Evolutionary conservation across 306 rosid species (phyloP).

Genomic region (Pachyrhizus erosus): DNA sequence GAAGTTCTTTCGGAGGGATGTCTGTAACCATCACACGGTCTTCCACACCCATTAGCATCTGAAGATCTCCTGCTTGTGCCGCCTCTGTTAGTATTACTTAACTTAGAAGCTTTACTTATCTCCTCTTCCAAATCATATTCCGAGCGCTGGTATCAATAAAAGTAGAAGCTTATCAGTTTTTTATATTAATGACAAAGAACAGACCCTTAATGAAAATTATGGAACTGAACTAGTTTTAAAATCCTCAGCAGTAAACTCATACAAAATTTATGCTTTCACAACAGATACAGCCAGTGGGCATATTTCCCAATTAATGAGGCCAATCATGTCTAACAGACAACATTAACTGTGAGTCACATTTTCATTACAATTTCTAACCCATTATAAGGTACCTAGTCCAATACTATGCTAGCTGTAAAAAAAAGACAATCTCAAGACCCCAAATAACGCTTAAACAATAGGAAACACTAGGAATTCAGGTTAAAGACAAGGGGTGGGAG

Average conservation of each 20-base stretch:
- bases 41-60: conserved; percentile 53
- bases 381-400: background rate
- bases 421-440: background rate
- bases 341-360: background rate
- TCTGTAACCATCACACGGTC: conserved; percentile 50
- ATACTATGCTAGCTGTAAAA: background rate
- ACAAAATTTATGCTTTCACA: conserved; percentile 16
- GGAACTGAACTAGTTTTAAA: conserved; percentile 35
- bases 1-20: conserved; percentile 56
- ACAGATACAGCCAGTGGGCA: no score
- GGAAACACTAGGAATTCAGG: background rate
- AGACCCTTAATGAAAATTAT: conserved; percentile 36
- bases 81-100: conserved; percentile 56
- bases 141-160: conserved; percentile 62
- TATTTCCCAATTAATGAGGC: background rate
- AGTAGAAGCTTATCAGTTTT: conserved; percentile 31
- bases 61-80: conserved; percentile 62
- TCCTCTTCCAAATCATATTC: conserved; percentile 89
- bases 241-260: background rate
- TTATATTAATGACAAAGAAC: conserved; percentile 26
- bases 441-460: background rate
- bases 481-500: background rate
- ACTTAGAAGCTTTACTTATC: conserved; percentile 62
- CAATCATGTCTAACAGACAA: conserved; percentile 24
- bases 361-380: background rate